These are phyloP conservation scores for Kwoniella dendrophila DNA, from an alignment of 768 basidiomycete species.

Conservation along the genomic window DNA sequence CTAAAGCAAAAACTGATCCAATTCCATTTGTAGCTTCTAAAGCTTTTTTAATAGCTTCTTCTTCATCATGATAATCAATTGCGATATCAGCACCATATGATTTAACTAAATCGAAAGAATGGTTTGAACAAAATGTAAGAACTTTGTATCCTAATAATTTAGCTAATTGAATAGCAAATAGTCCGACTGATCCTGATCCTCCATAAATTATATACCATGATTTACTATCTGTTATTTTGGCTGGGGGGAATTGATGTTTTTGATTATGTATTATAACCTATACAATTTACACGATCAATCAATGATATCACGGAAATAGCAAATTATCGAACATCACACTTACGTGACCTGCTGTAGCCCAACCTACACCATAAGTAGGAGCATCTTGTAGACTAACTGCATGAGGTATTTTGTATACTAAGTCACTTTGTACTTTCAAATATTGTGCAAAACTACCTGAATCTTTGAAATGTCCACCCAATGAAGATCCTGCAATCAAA, in stretches of 20 bases:
- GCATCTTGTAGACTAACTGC: too few relatives aligned
- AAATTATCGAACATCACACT: too few relatives aligned
- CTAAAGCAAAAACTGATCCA: slow-evolving; percentile 30
- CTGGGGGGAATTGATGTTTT: not conserved
- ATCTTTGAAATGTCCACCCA: too few relatives aligned
- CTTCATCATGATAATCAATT: slow-evolving; percentile 58
- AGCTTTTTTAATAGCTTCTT: slow-evolving; percentile 35
- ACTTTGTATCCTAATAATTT: slow-evolving; percentile 51
- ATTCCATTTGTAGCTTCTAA: slow-evolving; percentile 33
- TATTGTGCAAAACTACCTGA: too few relatives aligned
- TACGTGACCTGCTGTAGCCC: too few relatives aligned
- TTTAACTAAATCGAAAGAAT: slow-evolving; percentile 57
- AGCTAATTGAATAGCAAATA: slow-evolving; percentile 50
- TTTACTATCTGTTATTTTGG: not conserved
- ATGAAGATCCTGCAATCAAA: too few relatives aligned
- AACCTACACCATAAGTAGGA: too few relatives aligned
- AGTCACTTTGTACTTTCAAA: too few relatives aligned
- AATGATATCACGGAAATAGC: too few relatives aligned
- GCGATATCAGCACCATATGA: slow-evolving; percentile 57
- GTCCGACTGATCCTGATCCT: slow-evolving; percentile 55
- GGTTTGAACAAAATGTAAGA: slow-evolving; percentile 55
- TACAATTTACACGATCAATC: too few relatives aligned
- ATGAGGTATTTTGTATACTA: too few relatives aligned
- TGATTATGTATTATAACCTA: slow-evolving; percentile 11
- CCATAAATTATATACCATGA: slow-evolving; percentile 50